Evolutionary conservation across 805 yeast genomes (phyloP).

Genomic region (Zygotorulaspora florentina): DNA sequence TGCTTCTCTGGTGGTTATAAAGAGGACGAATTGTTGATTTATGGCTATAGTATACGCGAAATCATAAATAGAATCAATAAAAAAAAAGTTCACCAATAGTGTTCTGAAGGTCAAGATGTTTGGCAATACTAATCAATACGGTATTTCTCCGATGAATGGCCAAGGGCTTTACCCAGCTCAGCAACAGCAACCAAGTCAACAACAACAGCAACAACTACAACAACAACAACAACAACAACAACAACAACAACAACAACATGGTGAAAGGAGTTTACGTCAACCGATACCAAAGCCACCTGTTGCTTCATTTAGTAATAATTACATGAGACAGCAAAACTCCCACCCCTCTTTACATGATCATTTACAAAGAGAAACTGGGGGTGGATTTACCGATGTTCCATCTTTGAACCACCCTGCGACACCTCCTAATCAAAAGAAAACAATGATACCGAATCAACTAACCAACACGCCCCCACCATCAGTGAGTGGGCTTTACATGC

Average conservation of each 20-base stretch:
- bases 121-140: conserved; percentile 9
- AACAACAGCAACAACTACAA: neutral
- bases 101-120: neutral
- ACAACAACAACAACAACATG: conserved; percentile 6
- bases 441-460: conserved; percentile 15
- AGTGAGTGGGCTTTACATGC: conserved; percentile 25
- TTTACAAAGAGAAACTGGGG: conserved; percentile 17
- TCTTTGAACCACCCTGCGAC: conserved; percentile 31
- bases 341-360: conserved; percentile 37
- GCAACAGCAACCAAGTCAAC: neutral
- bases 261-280: neutral
- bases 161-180: conserved; percentile 1
- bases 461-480: conserved; percentile 27
- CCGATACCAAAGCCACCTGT: conserved; percentile 32
- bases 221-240: conserved; percentile 1
- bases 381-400: conserved; percentile 32
- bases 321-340: conserved; percentile 38
- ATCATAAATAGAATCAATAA: neutral
- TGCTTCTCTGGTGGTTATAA: too few species aligned
- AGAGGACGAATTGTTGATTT: too few species aligned
- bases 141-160: conserved; percentile 2
- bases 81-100: neutral
- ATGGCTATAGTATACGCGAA: neutral
- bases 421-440: conserved; percentile 24
- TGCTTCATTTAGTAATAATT: conserved; percentile 35